Evolutionary conservation across 1,284 basidiomycete species (phyloP), one percentile per base, ranked within the genome.

Genomic region (Xerocomus cyaneibrunnescens): DNA sequence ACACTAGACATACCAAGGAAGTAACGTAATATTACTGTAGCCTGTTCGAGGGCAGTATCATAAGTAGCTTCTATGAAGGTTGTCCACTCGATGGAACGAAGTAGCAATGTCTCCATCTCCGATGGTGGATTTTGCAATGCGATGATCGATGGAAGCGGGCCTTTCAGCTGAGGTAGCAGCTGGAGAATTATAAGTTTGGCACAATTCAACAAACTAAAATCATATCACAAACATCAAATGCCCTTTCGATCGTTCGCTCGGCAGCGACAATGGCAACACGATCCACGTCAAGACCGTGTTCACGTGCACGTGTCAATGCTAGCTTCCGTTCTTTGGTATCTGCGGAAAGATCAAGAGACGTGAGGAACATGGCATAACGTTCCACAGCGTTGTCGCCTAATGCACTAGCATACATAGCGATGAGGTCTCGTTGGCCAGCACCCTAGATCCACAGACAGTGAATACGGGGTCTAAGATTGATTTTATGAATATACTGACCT

Each of bases 71-170:
- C 80, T 56, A 81, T 75, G 67, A 93, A 90, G 0, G 84, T 90
- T 40, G 96, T 90, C 96, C 96, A 99, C 65, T 98, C 95, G 51
- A 98, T 86, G 0, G 91, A 89, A 9, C 93, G 81, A 45, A 98
- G 79, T 9, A 99, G 76, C 43, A 89, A 72, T 36, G 76, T 69
- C 65, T 96, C 91, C 1, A 71, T 68, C 13, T 83, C 80, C 1
- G 74, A 77, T 0, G 82, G 73, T 0, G 76, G 71, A 27, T 76
- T 72, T 56, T 82, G 82, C 27, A 78, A 56, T 1, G 72, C 71
- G 28, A 80, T 75, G n/a, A 85, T 70, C 1, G 77, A 77, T 0
- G 89, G 87, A 45, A 92, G 74, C 8, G 83, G 77, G 2, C 81
- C 83, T 48, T 75, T 80, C 23, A 80, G 61, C 4, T 68, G 69